These are phyloP conservation scores for Hypoxylon sp. DNA, from an alignment of 2,329 filamentous ascomycete genomes.

Conservation along the genomic window DNA sequence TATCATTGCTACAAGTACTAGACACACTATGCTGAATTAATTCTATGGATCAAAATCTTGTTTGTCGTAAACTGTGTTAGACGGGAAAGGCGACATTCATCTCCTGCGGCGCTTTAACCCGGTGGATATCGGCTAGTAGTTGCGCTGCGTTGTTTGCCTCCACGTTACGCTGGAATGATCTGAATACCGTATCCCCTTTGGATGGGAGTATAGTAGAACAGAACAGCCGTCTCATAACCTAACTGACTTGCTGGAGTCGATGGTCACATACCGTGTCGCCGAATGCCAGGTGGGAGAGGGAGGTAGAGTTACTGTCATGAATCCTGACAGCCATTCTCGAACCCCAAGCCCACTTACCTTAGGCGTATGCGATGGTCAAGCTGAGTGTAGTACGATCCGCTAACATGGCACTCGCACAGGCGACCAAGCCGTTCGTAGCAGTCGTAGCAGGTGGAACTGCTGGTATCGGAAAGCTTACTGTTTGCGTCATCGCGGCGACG, in stretches of 20 bases:
- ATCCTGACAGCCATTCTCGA: background rate
- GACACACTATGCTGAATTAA: background rate
- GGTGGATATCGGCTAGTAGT: background rate
- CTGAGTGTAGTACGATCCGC: slow-evolving; percentile 27
- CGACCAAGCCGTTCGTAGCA: slow-evolving; percentile 31
- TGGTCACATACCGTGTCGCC: background rate
- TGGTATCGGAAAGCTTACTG: slow-evolving; percentile 39
- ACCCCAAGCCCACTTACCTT: background rate
- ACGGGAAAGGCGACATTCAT: background rate
- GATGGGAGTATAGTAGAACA: background rate
- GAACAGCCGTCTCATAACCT: background rate
- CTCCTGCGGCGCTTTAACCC: background rate
- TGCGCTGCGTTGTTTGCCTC: background rate
- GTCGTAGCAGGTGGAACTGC: slow-evolving; percentile 41
- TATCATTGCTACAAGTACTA: background rate
- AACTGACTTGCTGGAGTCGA: background rate
- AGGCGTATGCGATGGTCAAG: slow-evolving; percentile 15
- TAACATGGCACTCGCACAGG: slow-evolving; percentile 27
- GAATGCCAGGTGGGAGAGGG: background rate
- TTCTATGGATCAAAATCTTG: background rate
- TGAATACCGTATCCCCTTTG: background rate
- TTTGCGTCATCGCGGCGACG: slow-evolving; percentile 28
- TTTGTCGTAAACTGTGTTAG: background rate
- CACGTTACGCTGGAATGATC: background rate
- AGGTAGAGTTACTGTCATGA: background rate